These are phyloP conservation scores for Aspergillus diversus DNA, from an alignment of 495 filamentous ascomycete genomes.

Conservation along the genomic window DNA sequence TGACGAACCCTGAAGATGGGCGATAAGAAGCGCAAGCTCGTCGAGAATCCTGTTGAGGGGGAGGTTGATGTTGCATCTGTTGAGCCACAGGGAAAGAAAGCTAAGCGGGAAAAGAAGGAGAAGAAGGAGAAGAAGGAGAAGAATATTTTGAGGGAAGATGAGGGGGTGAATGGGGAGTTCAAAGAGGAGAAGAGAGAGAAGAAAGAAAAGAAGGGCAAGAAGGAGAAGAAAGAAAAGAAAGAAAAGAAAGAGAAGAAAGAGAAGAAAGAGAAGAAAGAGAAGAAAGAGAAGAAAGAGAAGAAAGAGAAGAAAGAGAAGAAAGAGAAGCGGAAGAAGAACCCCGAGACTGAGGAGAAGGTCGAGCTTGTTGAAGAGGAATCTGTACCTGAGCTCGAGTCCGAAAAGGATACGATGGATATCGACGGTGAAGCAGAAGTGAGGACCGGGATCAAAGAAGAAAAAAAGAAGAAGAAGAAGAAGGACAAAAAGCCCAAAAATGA, in stretches of 20 bases:
- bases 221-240: slow-evolving; percentile 30
- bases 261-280: slow-evolving; percentile 22
- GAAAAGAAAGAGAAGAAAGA: slow-evolving; percentile 24
- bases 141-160: slow-evolving; percentile 19
- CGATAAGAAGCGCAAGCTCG: slow-evolving; percentile 53
- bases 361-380: slow-evolving; percentile 24
- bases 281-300: slow-evolving; percentile 16
- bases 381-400: slow-evolving; percentile 6
- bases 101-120: slow-evolving; percentile 36
- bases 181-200: slow-evolving; percentile 44
- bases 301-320: slow-evolving; percentile 11
- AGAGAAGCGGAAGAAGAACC: slow-evolving; percentile 15
- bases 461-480: slow-evolving; percentile 20
- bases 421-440: slow-evolving; percentile 13
- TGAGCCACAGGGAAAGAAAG: slow-evolving; percentile 45
- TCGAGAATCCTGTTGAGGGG: slow-evolving; percentile 23
- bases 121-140: slow-evolving; percentile 30
- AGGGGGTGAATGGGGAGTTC: slow-evolving; percentile 18
- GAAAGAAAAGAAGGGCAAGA: slow-evolving; percentile 32
- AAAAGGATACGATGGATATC: slow-evolving; percentile 16
- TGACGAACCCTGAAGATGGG: slow-evolving; percentile 32
- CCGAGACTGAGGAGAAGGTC: slow-evolving; percentile 15
- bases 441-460: slow-evolving; percentile 20
- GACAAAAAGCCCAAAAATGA: slow-evolving; percentile 24
- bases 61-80: slow-evolving; percentile 9